Conservation (phyloP, 805 yeast species). For the Suhomyces prunicola region DNA sequence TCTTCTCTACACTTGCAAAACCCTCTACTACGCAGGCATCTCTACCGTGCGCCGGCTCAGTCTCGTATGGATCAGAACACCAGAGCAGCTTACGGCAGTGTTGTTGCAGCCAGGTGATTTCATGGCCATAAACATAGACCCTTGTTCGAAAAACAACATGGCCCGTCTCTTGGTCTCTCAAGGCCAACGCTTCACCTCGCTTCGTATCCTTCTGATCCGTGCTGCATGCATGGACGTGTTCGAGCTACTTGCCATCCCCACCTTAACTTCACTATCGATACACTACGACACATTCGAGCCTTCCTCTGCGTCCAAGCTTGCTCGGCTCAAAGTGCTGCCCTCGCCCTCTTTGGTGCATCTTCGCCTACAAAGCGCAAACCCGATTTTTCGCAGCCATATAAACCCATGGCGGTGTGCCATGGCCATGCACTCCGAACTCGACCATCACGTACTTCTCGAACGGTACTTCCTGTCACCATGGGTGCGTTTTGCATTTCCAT, state of each 20-base stretch:
- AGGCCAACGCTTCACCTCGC: not conserved
- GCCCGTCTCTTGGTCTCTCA: not conserved
- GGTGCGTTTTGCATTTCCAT: not conserved
- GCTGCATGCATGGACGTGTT: not conserved
- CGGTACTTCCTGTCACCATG: not conserved
- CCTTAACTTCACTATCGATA: not conserved
- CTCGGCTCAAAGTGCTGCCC: not conserved
- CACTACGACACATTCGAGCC: not conserved
- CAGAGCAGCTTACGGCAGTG: not conserved
- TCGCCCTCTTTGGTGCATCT: not conserved
- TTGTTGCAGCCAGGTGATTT: not conserved
- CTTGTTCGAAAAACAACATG: not conserved
- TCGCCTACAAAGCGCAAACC: not conserved
- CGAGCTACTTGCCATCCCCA: not conserved
- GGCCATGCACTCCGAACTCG: not conserved
- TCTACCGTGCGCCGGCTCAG: not conserved
- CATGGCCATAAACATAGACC: not conserved
- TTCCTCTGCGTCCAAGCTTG: not conserved
- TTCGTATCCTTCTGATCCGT: not conserved
- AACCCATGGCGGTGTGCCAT: not conserved
- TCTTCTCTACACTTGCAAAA: constrained; percentile 1
- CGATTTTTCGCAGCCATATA: not conserved
- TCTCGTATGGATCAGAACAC: not conserved
- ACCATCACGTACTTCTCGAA: not conserved
- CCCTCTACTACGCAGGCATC: not conserved